Evolutionary conservation across 371 early-diverging fungal species (phyloP), one percentile per base, ranked within the genome.

Genomic region (Mucor piriformis): DNA sequence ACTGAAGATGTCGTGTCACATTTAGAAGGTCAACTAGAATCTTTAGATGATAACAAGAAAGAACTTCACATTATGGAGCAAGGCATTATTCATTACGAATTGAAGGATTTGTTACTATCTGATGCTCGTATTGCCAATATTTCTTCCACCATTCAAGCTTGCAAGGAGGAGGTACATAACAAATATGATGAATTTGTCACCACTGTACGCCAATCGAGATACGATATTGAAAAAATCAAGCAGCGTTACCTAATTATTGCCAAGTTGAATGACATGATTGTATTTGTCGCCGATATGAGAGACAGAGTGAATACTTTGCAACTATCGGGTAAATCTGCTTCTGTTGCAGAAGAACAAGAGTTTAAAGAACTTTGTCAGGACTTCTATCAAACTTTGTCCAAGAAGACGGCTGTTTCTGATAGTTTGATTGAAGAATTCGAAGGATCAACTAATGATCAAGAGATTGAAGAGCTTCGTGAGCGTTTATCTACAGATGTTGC

Each of bases 271-370:
- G 81, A 74, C 21, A 61, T 54, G 7, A 52, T 70, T 34, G 48
- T 51, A 20, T 73, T 64, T 35, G 54, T 76, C 15, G 33, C 50
- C n/a, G 65, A 68, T 23, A 66, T 62, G 18, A 67, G 44, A n/a
- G 70, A 76, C 3, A 60, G 71, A 47, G 63, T 67, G 13, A 54
- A 67, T 11, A 49, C 65, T 13, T 61, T 76, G n/a, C 60, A 76
- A 16, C 34, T 74, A 16, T 51, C 59, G 21, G 62, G 61, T 15
- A 63, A 57, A 38, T 40, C 54, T 10, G 34, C 50, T 0, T 54
- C 69, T 3, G 70, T 68, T 29, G 33, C 43, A 2, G 43, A 48
- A 34, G 64, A 70, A 24, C 58, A 51, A 37, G 72, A 71, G 38
- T 50, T 78, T 16, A 50, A 64, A 18, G 70, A 67, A 16, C 50